Base-by-base conservation (phyloP, 306 rosid species). In the Hylodesmum podocarpum region DNA sequence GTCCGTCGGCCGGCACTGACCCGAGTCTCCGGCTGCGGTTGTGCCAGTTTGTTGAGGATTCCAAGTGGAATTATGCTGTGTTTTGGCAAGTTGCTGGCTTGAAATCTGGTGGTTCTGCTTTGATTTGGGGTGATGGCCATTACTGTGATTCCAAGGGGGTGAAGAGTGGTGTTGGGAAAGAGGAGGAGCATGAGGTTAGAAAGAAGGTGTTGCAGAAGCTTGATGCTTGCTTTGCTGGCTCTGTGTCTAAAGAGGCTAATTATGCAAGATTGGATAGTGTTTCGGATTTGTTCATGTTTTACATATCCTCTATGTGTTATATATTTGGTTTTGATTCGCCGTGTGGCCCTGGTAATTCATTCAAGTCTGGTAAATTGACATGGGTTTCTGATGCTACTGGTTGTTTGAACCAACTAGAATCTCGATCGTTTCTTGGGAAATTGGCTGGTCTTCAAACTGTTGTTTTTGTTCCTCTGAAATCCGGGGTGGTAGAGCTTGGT, bases 401-500 rank as follows among this genome's bases (percentile, higher is more conserved):
- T 67, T 91, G 92, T 66, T 87, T 81, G 21, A 90, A 68, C 25
- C 89, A 91, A 33, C 87, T 79, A 31, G 91, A 84, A 34, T 88
- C 95, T 0, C 86, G 98, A 78, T 83, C 88, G 0, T 82, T 79
- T 78, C 40, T 93, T 3, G 97, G 88, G 3, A 81, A 85, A 55
- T 49, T 58, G 65, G 97, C 91, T 21, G 98, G 98, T 53, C 78
- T 93, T 51, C 93, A 91, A 55, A 91, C 93, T 0, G 85, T 91
- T 57, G 87, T 81, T 28, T 89, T 88, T 79, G 91, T 91, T 40
- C 97, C 98, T 19, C 82, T 90, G 33, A 91, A 86, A 76, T 78
- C 84, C 0, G 98, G 98, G 33, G 96, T 93, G 62, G 80, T 93
- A 5, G 98, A 93, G 86, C 87, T 93, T 63, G 97, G 98, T 75